Conservation (phyloP, 208 protist genomes). For the Trypanosoma lewisi region DNA sequence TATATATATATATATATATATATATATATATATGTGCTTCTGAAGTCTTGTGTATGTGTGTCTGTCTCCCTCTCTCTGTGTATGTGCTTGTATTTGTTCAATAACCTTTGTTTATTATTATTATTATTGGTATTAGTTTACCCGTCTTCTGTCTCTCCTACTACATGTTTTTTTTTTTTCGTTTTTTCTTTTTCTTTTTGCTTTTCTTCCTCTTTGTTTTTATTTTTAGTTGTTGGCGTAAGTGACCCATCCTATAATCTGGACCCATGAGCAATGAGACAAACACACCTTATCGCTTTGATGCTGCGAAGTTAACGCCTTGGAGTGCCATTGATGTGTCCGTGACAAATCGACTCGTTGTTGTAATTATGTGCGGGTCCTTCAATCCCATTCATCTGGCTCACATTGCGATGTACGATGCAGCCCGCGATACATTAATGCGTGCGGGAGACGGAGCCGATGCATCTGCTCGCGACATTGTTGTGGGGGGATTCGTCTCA, state of each 20-base stretch:
- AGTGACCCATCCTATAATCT: not conserved
- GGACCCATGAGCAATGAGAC: not conserved
- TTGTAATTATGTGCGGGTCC: slow-evolving; percentile 70
- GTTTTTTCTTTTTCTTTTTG: no score
- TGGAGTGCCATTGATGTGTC: slow-evolving; percentile 17
- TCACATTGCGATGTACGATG: slow-evolving; percentile 62
- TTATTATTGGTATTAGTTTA: no score
- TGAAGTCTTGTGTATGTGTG: not conserved
- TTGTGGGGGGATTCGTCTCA: slow-evolving; percentile 84
- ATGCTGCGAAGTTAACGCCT: slow-evolving; percentile 37
- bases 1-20: slow-evolving; percentile 2
- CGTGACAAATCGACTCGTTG: slow-evolving; percentile 26
- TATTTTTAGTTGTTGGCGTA: slow-evolving; percentile 10
- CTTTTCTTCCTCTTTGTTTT: slow-evolving; percentile 13
- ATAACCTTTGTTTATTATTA: no score
- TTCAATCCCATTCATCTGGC: slow-evolving; percentile 85
- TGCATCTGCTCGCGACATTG: not conserved
- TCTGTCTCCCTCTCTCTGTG: slow-evolving; percentile 1
- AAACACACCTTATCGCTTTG: slow-evolving; percentile 27
- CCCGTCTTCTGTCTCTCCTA: no score
- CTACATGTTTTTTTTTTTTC: no score
- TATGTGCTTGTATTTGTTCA: not conserved
- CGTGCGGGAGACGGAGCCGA: not conserved
- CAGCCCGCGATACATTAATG: slow-evolving; percentile 32
- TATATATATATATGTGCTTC: slow-evolving; percentile 13